phyloP scores from a whole-genome alignment of 306 rosid species.

The Nissolia schottii region DNA sequence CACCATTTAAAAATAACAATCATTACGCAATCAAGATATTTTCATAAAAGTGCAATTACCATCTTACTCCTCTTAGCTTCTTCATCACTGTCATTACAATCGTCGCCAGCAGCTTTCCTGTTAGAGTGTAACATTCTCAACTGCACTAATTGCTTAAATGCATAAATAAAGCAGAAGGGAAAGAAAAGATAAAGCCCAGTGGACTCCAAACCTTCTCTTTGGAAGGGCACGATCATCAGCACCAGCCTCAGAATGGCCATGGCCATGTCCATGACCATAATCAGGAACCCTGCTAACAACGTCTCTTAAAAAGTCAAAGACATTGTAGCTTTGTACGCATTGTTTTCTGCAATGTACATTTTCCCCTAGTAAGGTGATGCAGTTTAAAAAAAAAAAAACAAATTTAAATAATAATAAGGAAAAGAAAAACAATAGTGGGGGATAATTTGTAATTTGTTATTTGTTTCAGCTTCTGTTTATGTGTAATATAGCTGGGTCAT shows the following conservation, averaged over 20 bases:
- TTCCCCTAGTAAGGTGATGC: slow-evolving; percentile 15
- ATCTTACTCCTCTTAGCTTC: slow-evolving; percentile 85
- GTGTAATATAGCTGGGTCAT: no score
- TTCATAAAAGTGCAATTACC: slow-evolving; percentile 45
- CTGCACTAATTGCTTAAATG: not conserved
- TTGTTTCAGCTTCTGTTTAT: no score
- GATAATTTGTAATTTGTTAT: no score
- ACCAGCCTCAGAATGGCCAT: slow-evolving; percentile 75
- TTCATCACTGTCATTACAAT: slow-evolving; percentile 79
- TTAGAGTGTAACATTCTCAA: slow-evolving; percentile 9
- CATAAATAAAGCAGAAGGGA: slow-evolving; percentile 8
- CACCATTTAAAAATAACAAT: not conserved
- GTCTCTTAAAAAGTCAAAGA: slow-evolving; percentile 91
- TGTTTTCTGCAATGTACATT: slow-evolving; percentile 68
- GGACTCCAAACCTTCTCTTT: slow-evolving; percentile 66
- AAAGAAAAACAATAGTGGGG: no score
- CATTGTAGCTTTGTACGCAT: slow-evolving; percentile 93
- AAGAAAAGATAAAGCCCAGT: slow-evolving; percentile 3
- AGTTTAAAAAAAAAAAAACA: no score
- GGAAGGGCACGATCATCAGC: no score
- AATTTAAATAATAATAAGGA: no score
- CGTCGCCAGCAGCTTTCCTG: slow-evolving; percentile 86
- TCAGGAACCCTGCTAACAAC: slow-evolving; percentile 89
- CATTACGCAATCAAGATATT: not conserved
- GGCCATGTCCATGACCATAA: slow-evolving; percentile 76